A percentile compares a stretch with the other conserved stretches of the same genome.
Conservation (phyloP, 2,329 filamentous ascomycete species). For the Teratosphaeria pseudoeucalypti region DNA sequence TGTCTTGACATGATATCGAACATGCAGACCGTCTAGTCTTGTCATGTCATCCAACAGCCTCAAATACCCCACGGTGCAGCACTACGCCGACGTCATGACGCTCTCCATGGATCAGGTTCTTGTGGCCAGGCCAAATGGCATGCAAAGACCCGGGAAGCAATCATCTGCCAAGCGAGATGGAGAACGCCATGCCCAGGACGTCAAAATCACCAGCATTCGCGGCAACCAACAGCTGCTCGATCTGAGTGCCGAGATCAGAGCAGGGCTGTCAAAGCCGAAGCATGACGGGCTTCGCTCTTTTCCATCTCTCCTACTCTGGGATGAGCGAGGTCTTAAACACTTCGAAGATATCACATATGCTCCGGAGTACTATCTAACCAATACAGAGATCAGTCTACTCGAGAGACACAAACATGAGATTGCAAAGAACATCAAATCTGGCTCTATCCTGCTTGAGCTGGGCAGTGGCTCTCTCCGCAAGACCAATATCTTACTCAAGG, state of each 20-base stretch:
- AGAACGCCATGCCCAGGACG: neutral
- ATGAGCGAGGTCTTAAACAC: neutral
- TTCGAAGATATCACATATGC: constrained; percentile 1
- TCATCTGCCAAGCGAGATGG: neutral
- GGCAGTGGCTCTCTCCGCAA: constrained; percentile 1
- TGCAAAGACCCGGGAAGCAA: neutral
- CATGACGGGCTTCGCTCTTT: neutral
- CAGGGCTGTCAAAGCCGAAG: neutral
- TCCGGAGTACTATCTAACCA: constrained; percentile 1
- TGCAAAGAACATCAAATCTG: neutral
- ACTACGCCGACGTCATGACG: neutral
- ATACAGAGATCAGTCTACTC: neutral
- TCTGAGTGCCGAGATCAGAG: neutral
- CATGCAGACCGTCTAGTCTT: neutral
- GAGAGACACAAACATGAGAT: neutral
- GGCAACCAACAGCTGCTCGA: neutral
- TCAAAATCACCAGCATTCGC: neutral
- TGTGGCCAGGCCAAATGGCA: neutral
- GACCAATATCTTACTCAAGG: constrained; percentile 1
- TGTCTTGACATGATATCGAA: neutral
- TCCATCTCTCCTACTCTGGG: neutral
- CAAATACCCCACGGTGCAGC: neutral
- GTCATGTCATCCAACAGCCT: neutral
- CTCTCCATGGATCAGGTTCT: neutral
- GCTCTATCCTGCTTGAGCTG: neutral